Evolutionary conservation across 2,329 filamentous ascomycete species (phyloP).

Genomic region (Diaporthe amygdali): DNA sequence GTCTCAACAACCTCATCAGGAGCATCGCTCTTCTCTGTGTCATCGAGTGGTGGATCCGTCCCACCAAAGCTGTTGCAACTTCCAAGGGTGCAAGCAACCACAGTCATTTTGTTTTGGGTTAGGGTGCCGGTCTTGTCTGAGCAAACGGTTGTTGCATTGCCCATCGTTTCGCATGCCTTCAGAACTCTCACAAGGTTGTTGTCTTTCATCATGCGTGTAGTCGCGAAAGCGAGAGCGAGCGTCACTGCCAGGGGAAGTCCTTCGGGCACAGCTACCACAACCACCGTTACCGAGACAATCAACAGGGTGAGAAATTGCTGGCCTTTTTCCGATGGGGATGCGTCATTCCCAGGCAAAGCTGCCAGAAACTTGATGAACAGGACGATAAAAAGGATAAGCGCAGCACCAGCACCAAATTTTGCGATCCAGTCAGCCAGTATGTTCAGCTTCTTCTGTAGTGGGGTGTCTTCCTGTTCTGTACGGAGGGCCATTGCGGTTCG

Average conservation of each 20-base stretch:
- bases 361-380: slow-evolving; percentile 77
- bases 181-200: slow-evolving; percentile 74
- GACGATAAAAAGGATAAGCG: slow-evolving; percentile 77
- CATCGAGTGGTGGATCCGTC: slow-evolving; percentile 34
- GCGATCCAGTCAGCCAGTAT: slow-evolving; percentile 55
- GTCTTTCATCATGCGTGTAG: slow-evolving; percentile 72
- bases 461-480: slow-evolving; percentile 56
- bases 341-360: slow-evolving; percentile 55
- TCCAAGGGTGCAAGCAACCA: slow-evolving; percentile 74
- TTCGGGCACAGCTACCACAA: slow-evolving; percentile 72
- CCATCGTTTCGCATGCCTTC: slow-evolving; percentile 76
- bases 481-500: slow-evolving; percentile 62
- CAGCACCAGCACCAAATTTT: slow-evolving; percentile 66
- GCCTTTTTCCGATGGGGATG: slow-evolving; percentile 59
- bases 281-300: slow-evolving; percentile 70
- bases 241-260: slow-evolving; percentile 72
- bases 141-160: slow-evolving; percentile 76
- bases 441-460: slow-evolving; percentile 59
- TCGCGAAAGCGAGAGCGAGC: slow-evolving; percentile 72
- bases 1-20: slow-evolving; percentile 32
- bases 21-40: slow-evolving; percentile 23
- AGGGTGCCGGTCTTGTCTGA: slow-evolving; percentile 81
- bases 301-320: slow-evolving; percentile 65
- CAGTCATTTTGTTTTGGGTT: slow-evolving; percentile 78
- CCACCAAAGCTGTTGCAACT: slow-evolving; percentile 40